Base-by-base conservation (phyloP, 1,284 basidiomycete species). In the Leccinum fuscescens region DNA sequence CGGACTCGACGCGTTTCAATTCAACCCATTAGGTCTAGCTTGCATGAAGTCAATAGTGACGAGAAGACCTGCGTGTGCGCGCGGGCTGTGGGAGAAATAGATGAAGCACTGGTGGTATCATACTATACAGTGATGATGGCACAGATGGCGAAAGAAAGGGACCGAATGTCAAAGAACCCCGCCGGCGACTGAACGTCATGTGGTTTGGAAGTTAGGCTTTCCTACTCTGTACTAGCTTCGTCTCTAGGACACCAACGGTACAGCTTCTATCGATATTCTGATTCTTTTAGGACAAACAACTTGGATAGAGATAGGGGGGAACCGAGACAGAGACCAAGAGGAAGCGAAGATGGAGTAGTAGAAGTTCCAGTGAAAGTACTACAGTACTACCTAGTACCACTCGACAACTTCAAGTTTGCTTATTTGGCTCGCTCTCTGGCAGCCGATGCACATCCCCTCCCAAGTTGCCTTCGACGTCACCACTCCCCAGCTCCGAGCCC, bases 241-340 rank as follows among this genome's bases (percentile, higher is more conserved):
- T 65, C 55, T 52, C 63, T 52, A 67, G 17, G 67, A 63, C 33
- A 62, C 55, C 35, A 39, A 29, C 14, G 3, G 3, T 63, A 67
- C 67, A 65, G 65, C 67, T 57, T 55, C 48, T 15, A 50, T 15
- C 48, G 22, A 15, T 50, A 15, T 24, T 48, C 46, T 24, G 46
- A 22, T 48, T 24, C 22, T 22, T 49, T 50, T 24, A 15, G 48
- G 24, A 50, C 14, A 50, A 1, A 27, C 3, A n/a, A 46, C 17
- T 17, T 46, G 17, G 11, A 6, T 0, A n/a, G 44, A 20, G 24
- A 27, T 7, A 24, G 24, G 15, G 12, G 24, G 48, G 6, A 50
- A 27, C 24, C 17, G 11, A 44, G 42, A 44, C 5, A 49, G 48
- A 49, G 15, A 50, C 22, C 11, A 15, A 1, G 46, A 48, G 44